Evolutionary conservation across 257 asterid genomes (phyloP).

Genomic region (Rhazya stricta): DNA sequence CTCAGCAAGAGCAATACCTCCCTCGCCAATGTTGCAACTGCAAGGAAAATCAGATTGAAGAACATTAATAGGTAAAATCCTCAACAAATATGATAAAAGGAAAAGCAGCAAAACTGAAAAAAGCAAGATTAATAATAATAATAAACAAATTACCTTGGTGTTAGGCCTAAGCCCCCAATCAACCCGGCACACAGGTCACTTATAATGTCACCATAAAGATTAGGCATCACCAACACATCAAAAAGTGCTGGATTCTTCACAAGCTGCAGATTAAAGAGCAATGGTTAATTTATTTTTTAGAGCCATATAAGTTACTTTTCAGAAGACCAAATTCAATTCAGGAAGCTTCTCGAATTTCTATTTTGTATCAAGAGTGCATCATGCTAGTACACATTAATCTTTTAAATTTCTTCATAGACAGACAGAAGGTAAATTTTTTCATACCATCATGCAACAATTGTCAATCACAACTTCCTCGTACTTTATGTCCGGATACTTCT

Average conservation of each 20-base stretch:
- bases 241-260: slow-evolving; percentile 84
- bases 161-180: slow-evolving; percentile 93
- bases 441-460: slow-evolving; percentile 96
- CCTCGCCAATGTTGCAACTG: slow-evolving; percentile 95
- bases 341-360: background rate
- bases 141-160: slow-evolving; percentile 99
- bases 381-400: background rate
- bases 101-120: background rate
- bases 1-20: slow-evolving; percentile 98
- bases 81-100: background rate
- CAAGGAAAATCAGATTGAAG: slow-evolving; percentile 6
- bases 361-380: background rate
- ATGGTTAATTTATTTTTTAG: background rate
- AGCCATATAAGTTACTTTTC: background rate
- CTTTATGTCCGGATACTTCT: slow-evolving; percentile 76
- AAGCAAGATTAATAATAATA: too few relatives aligned
- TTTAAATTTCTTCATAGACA: background rate
- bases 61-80: background rate
- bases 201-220: slow-evolving; percentile 58
- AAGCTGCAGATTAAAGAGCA: slow-evolving; percentile 37
- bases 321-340: background rate
- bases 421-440: slow-evolving; percentile 10
- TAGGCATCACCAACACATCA: slow-evolving; percentile 78
- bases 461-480: slow-evolving; percentile 97
- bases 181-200: slow-evolving; percentile 91